Conservation (phyloP, 257 asterid genomes). For the Solanum paucissectum region DNA sequence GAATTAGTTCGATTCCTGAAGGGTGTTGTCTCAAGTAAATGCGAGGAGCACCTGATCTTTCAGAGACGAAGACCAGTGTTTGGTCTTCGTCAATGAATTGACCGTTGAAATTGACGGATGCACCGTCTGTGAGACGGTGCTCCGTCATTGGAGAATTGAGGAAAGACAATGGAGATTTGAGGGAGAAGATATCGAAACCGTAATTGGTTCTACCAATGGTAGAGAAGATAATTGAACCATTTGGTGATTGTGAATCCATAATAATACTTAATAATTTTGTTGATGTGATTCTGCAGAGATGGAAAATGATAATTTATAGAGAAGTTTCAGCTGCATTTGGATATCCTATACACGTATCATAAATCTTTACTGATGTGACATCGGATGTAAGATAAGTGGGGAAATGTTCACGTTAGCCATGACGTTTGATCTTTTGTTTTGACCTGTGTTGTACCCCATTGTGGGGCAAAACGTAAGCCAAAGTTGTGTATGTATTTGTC, state of each 20-base stretch:
- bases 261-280: background rate
- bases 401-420: background rate
- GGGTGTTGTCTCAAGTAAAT: conserved; percentile 21
- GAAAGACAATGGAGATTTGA: conserved; percentile 21
- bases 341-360: background rate
- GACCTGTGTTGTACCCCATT: background rate
- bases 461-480: background rate
- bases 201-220: conserved; percentile 49
- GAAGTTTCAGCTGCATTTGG: background rate
- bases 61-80: conserved; percentile 44
- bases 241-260: conserved; percentile 1
- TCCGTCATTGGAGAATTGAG: conserved; percentile 7
- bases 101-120: conserved; percentile 58
- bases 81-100: conserved; percentile 38
- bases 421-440: background rate
- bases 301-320: background rate
- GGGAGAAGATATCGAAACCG: conserved; percentile 73
- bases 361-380: background rate
- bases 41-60: conserved; percentile 36
- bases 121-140: conserved; percentile 57
- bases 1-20: conserved; percentile 18
- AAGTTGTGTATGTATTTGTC: background rate
- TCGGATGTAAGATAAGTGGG: background rate
- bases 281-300: background rate
- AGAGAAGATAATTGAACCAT: conserved; percentile 60